Conservation (phyloP, 2,329 filamentous ascomycete species). For the Talaromyces rugulosus region DNA sequence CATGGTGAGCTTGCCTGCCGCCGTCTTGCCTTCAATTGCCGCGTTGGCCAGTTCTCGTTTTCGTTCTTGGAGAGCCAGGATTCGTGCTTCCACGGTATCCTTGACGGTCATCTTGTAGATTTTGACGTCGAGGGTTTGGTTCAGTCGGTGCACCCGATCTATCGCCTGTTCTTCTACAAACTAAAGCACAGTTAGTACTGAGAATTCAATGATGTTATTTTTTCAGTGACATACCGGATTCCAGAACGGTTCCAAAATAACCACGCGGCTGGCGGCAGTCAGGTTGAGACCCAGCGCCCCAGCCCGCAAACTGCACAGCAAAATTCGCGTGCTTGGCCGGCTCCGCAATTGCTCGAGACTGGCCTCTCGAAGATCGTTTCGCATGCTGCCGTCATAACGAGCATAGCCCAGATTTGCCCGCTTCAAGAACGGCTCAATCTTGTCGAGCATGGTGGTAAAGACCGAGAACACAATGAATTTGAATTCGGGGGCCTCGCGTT, state of each 20-base stretch:
- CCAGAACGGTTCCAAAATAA: slow-evolving; percentile 98
- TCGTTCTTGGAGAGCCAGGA: slow-evolving; percentile 88
- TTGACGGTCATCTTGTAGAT: slow-evolving; percentile 92
- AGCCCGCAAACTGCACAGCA: slow-evolving; percentile 92
- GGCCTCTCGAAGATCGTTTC: slow-evolving; percentile 85
- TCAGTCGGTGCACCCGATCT: slow-evolving; percentile 95
- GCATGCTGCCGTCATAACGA: slow-evolving; percentile 93
- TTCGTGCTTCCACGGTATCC: slow-evolving; percentile 85
- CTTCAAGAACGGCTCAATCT: slow-evolving; percentile 85
- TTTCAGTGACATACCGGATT: slow-evolving; percentile 64
- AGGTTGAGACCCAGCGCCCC: slow-evolving; percentile 90
- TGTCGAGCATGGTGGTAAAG: slow-evolving; percentile 96
- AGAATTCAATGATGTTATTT: slow-evolving; percentile 10
- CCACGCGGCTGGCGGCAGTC: slow-evolving; percentile 85
- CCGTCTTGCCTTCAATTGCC: slow-evolving; percentile 76
- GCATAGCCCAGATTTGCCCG: slow-evolving; percentile 72
- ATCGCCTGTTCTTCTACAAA: slow-evolving; percentile 99
- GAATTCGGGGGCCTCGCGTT: slow-evolving; percentile 71
- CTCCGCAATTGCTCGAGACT: slow-evolving; percentile 73
- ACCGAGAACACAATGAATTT: slow-evolving; percentile 99
- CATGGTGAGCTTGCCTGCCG: slow-evolving; percentile 79
- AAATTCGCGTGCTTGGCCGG: slow-evolving; percentile 69
- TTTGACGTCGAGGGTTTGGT: slow-evolving; percentile 88
- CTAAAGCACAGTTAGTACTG: slow-evolving; percentile 35
- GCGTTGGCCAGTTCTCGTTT: slow-evolving; percentile 89